phyloP scores from a whole-genome alignment of 352 stramenopile genomes.

The Thraustochytrium sp. region DNA sequence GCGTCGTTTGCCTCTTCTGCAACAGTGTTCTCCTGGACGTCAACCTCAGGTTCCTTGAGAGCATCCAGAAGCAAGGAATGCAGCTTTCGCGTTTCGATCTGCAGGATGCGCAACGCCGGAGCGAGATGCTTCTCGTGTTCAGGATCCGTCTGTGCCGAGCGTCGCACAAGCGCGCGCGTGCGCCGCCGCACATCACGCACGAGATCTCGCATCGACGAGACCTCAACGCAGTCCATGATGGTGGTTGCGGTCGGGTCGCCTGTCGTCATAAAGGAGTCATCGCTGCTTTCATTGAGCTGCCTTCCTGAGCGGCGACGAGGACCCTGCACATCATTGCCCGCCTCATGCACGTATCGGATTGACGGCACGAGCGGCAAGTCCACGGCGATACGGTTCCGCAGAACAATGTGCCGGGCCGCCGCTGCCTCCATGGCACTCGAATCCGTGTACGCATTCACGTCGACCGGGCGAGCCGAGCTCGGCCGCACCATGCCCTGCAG shows the following conservation, averaged over 20 bases:
- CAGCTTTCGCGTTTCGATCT: neutral
- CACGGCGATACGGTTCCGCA: neutral
- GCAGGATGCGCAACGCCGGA: neutral
- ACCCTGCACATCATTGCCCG: too few relatives aligned
- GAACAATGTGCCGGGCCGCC: slow-evolving; percentile 2
- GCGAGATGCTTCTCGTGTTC: neutral
- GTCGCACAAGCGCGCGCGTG: neutral
- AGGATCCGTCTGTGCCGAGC: neutral
- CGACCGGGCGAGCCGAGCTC: neutral
- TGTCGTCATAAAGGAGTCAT: neutral
- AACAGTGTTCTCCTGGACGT: neutral
- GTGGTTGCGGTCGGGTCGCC: neutral
- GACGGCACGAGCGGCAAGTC: slow-evolving; percentile 5
- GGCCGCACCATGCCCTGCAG: neutral
- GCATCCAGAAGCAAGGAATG: neutral
- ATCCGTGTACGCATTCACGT: neutral
- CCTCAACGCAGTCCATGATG: slow-evolving; percentile 2
- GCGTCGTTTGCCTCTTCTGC: neutral
- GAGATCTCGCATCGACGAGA: slow-evolving; percentile 11
- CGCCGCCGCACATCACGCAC: neutral
- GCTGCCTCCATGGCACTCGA: neutral
- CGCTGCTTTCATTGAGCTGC: neutral
- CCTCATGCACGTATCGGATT: neutral
- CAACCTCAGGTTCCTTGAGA: neutral
- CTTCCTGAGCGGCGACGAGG: neutral